Evolutionary conservation across 2,329 filamentous ascomycete species (phyloP), one percentile per base, ranked within the genome.

Genomic region (Pseudogymnoascus sp.): DNA sequence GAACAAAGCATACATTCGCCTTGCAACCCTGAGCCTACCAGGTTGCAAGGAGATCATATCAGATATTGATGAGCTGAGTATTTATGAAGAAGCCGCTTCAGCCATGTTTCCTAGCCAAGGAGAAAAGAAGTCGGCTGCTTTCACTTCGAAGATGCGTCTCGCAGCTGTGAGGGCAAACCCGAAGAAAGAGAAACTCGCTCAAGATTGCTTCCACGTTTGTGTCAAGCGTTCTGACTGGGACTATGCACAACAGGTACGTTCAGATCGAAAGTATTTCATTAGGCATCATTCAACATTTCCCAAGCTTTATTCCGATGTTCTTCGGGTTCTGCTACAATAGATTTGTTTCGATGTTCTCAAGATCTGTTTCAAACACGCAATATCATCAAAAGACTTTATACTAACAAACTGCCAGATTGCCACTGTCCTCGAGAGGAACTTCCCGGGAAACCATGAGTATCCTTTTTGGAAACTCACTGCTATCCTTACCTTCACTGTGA

Each of bases 391-490:
- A 28, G 21, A 31, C 11, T 38, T 40, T 25, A 60, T 60, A 28
- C 50, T 56, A 56, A 56, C 50, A 28, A 16, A 56, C 28, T 21
- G 8, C 12, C 38, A 63, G 62, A 74, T 74, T 63, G 69, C 69
- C 6, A 73, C 70, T 50, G 71, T 69, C 62, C 66, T 74, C 4
- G 71, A 74, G 60, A 74, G 73, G 50, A 69, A 63, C 16, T 74
- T 73, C 31, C 67, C 70, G 2, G 65, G 64, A 16, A 73, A 69
- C 35, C 73, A 70, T 64, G 60, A 65, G 38, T 74, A 73, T 61
- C 63, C 70, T 37, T 73, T 73, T 60, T 74, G 72, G 72, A 73
- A 70, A 25, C 69, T 74, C 16, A 67, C 72, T 12, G 67, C 68
- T 5, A 69, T 70, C 63, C 71, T 70, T 62, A 60, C 73, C 23